phyloP scores from a whole-genome alignment of 192 early-diverging fungal genomes.

The Coemansia reversa region DNA sequence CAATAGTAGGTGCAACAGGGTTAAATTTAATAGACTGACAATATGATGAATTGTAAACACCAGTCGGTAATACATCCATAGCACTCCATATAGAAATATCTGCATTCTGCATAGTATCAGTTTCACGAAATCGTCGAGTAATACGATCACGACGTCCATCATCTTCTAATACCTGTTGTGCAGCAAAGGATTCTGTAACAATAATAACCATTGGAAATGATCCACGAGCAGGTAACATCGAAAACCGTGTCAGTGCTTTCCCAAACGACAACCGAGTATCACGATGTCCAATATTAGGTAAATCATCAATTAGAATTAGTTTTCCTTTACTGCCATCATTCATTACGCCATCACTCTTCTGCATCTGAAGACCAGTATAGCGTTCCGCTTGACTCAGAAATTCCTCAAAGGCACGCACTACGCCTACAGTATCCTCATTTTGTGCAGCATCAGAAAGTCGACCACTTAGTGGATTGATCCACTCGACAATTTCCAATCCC shows the following conservation, averaged over 20 bases:
- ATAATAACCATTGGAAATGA: conserved; percentile 50
- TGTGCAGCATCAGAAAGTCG: conserved; percentile 8
- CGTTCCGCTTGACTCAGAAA: conserved; percentile 59
- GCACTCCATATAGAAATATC: conserved; percentile 30
- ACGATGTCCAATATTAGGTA: conserved; percentile 57
- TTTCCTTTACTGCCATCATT: conserved; percentile 8
- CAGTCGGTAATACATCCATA: conserved; percentile 29
- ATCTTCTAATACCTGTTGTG: conserved; percentile 36
- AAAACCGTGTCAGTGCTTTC: conserved; percentile 49
- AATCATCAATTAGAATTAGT: conserved; percentile 61
- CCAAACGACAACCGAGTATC: conserved; percentile 57
- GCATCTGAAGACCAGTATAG: conserved; percentile 40
- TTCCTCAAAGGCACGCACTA: conserved; percentile 55
- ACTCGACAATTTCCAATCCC: conserved; percentile 58
- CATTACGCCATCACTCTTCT: background rate
- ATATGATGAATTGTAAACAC: conserved; percentile 23
- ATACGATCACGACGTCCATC: background rate
- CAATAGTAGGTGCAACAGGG: conserved; percentile 63
- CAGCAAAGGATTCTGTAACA: conserved; percentile 37
- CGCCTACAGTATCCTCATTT: conserved; percentile 31
- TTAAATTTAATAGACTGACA: conserved; percentile 57
- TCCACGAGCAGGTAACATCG: conserved; percentile 18
- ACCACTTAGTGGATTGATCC: conserved; percentile 56
- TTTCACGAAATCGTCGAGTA: conserved; percentile 16
- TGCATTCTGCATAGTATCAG: conserved; percentile 5